These are phyloP conservation scores for Fusarium cicatricum DNA, from an alignment of 2,329 filamentous ascomycete genomes.

Conservation along the genomic window DNA sequence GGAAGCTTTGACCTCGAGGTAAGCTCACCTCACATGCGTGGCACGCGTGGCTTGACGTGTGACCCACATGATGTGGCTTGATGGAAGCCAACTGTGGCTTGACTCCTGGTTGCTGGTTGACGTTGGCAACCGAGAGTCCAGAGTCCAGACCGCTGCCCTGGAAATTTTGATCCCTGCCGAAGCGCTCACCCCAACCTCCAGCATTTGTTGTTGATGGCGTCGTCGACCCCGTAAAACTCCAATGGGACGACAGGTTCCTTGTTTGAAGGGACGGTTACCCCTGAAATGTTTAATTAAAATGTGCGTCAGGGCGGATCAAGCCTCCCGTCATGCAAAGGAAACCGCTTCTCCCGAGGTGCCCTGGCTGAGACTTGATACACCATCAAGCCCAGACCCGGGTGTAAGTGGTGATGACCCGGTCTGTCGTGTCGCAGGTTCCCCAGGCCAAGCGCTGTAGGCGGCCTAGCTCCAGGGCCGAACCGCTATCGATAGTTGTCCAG, in stretches of 20 bases:
- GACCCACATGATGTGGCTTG: not conserved
- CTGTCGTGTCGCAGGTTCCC: not conserved
- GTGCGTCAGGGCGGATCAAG: slow-evolving; percentile 21
- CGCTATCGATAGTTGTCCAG: slow-evolving; percentile 43
- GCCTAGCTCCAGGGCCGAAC: slow-evolving; percentile 33
- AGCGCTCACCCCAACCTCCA: slow-evolving; percentile 38
- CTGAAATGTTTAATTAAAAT: slow-evolving; percentile 34
- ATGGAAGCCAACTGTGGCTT: not conserved
- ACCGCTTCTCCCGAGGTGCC: no score
- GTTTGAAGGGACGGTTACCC: slow-evolving; percentile 20
- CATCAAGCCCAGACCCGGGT: slow-evolving; percentile 15
- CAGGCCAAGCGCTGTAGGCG: slow-evolving; percentile 19
- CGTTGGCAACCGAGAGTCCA: slow-evolving; percentile 15
- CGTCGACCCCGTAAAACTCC: slow-evolving; percentile 18
- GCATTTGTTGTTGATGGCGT: slow-evolving; percentile 28
- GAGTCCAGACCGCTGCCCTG: slow-evolving; percentile 20
- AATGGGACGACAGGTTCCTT: slow-evolving; percentile 24
- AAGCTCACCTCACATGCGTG: not conserved
- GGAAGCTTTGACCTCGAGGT: not conserved
- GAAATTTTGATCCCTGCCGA: slow-evolving; percentile 26
- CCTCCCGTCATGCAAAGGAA: slow-evolving; percentile 20
- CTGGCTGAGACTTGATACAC: slow-evolving; percentile 10
- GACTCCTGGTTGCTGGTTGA: not conserved
- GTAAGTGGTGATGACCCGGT: slow-evolving; percentile 34
- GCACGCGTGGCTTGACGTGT: slow-evolving; percentile 1